Conservation (phyloP, 2,329 filamentous ascomycete genomes). For the Colletotrichum theobromicola region DNA sequence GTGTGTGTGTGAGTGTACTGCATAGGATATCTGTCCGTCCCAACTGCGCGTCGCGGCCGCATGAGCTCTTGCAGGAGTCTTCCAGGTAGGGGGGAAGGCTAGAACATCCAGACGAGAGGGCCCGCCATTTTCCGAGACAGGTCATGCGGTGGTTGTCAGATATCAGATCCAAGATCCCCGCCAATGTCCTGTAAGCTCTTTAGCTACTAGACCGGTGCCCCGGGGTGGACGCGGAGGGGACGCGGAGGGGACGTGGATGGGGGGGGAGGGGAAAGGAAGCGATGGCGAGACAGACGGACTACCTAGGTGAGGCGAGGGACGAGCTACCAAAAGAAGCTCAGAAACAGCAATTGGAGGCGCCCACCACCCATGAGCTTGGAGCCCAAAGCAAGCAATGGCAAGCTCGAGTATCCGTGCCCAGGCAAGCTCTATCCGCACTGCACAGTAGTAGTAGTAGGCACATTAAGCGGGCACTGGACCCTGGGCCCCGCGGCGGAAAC, state of each 20-base stretch:
- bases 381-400: not conserved
- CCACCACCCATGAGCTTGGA: not conserved
- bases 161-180: not conserved
- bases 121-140: conserved; percentile 9
- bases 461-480: not conserved
- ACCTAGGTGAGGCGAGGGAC: too few species aligned
- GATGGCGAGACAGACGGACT: not conserved
- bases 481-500: not conserved
- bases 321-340: not conserved
- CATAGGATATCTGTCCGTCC: not conserved
- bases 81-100: not conserved
- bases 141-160: conserved; percentile 12
- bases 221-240: not conserved
- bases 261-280: not conserved
- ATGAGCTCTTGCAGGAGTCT: not conserved
- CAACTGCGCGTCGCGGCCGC: not conserved
- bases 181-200: not conserved
- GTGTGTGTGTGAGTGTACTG: not conserved
- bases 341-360: conserved; percentile 14
- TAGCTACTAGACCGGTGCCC: not conserved
- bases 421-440: too few species aligned
- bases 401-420: too few species aligned
- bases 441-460: too few species aligned
- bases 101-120: conserved; percentile 6
- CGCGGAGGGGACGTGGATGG: not conserved